Evolutionary conservation across 2,329 filamentous ascomycete genomes (phyloP).

Genomic region (Zasmidium cellare): DNA sequence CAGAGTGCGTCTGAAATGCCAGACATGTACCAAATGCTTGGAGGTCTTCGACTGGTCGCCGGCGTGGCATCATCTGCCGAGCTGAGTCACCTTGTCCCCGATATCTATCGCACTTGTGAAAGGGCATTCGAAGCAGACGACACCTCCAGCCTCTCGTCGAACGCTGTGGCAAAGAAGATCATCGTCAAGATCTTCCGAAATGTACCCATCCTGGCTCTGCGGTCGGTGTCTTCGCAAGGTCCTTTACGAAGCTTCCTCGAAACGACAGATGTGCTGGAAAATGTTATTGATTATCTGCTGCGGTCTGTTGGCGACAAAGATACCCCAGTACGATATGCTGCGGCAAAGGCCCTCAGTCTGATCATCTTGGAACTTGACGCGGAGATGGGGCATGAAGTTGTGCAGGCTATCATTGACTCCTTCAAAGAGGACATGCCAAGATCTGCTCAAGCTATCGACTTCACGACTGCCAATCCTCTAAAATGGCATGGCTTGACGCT

Average conservation of each 20-base stretch:
- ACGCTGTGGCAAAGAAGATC: slow-evolving; percentile 77
- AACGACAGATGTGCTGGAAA: slow-evolving; percentile 59
- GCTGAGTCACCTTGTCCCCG: slow-evolving; percentile 65
- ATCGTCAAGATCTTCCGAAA: slow-evolving; percentile 83
- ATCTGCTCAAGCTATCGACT: slow-evolving; percentile 50
- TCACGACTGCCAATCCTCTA: slow-evolving; percentile 75
- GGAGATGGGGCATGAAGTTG: slow-evolving; percentile 81
- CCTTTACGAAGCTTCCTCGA: slow-evolving; percentile 35
- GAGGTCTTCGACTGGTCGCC: slow-evolving; percentile 75
- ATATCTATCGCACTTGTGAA: slow-evolving; percentile 67
- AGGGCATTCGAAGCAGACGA: slow-evolving; percentile 57
- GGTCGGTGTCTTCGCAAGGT: slow-evolving; percentile 29
- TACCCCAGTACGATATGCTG: slow-evolving; percentile 84
- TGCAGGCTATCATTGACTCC: slow-evolving; percentile 77
- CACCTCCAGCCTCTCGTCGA: slow-evolving; percentile 62
- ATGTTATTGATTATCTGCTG: slow-evolving; percentile 77
- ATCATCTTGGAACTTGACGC: slow-evolving; percentile 77
- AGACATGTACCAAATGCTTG: slow-evolving; percentile 71
- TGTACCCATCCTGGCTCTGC: slow-evolving; percentile 66
- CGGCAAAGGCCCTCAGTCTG: slow-evolving; percentile 88
- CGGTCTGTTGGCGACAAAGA: slow-evolving; percentile 81
- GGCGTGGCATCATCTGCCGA: slow-evolving; percentile 71
- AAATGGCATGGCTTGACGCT: slow-evolving; percentile 93
- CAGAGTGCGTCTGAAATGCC: slow-evolving; percentile 3
- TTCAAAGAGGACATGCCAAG: slow-evolving; percentile 63